Conservation (phyloP, 176 grass and related monocot genomes). For the Thinopyrum elongatum region DNA sequence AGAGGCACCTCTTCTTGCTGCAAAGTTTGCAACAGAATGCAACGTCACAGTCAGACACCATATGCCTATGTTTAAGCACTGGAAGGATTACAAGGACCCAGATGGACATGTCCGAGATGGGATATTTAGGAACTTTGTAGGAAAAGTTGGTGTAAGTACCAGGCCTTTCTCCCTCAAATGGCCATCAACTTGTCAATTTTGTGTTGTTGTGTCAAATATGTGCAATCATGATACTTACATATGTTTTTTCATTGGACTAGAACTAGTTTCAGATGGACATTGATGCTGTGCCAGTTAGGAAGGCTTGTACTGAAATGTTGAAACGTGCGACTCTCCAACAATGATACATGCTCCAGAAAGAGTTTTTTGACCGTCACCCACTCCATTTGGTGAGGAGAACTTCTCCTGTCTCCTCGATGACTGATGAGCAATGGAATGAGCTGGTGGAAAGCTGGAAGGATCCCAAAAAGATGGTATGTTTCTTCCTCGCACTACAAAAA, state of each 20-base stretch:
- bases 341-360: neutral
- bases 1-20: neutral
- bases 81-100: neutral
- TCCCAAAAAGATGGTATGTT: neutral
- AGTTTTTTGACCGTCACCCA: neutral
- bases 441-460: neutral
- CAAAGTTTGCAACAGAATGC: conserved; percentile 18
- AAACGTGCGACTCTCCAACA: neutral
- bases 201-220: neutral
- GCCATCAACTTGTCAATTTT: neutral
- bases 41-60: neutral
- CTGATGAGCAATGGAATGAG: neutral
- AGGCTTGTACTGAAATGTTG: neutral
- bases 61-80: neutral
- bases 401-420: neutral
- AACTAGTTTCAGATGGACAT: conserved; percentile 1
- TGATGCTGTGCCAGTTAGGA: neutral
- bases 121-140: neutral
- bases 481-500: too few relatives aligned
- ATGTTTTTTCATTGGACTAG: neutral
- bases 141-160: neutral
- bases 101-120: neutral
- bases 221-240: neutral
- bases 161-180: neutral
- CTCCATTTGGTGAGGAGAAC: neutral